Conservation (phyloP, 495 filamentous ascomycete species). For the Staphylotrichum tortipilum region DNA sequence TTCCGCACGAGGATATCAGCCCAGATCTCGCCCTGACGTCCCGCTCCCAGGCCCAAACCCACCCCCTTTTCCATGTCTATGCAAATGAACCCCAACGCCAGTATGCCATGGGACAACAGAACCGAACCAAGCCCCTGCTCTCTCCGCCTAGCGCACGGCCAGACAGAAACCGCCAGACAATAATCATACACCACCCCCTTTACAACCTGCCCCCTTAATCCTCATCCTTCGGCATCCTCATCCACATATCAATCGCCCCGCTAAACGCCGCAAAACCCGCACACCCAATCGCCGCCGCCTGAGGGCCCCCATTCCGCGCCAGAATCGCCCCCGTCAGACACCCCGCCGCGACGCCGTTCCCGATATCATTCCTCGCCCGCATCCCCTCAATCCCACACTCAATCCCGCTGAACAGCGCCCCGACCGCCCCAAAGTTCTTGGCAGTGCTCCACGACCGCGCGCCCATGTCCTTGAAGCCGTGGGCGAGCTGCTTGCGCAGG, state of each 20-base stretch:
- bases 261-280: constrained; percentile 94
- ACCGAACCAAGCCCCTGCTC: background rate
- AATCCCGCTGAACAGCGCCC: constrained; percentile 81
- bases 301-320: constrained; percentile 76
- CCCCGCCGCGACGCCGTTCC: constrained; percentile 78
- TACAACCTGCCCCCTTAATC: constrained; percentile 23
- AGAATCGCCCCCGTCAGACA: constrained; percentile 87
- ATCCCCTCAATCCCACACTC: constrained; percentile 93
- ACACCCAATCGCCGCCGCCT: constrained; percentile 83
- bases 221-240: constrained; percentile 55
- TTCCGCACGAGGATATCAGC: background rate
- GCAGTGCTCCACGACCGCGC: constrained; percentile 71
- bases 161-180: background rate
- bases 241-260: constrained; percentile 87
- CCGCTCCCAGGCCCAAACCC: background rate
- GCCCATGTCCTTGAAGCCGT: constrained; percentile 93
- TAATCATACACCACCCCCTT: background rate
- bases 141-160: background rate
- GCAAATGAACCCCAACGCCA: constrained; percentile 9
- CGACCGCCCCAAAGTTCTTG: constrained; percentile 90
- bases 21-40: constrained; percentile 1
- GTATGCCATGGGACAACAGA: constrained; percentile 8
- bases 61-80: constrained; percentile 3
- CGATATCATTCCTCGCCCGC: constrained; percentile 87
- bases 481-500: constrained; percentile 66